These are phyloP conservation scores for Penicillium verrucosum DNA, from an alignment of 2,329 filamentous ascomycete species.

Conservation along the genomic window DNA sequence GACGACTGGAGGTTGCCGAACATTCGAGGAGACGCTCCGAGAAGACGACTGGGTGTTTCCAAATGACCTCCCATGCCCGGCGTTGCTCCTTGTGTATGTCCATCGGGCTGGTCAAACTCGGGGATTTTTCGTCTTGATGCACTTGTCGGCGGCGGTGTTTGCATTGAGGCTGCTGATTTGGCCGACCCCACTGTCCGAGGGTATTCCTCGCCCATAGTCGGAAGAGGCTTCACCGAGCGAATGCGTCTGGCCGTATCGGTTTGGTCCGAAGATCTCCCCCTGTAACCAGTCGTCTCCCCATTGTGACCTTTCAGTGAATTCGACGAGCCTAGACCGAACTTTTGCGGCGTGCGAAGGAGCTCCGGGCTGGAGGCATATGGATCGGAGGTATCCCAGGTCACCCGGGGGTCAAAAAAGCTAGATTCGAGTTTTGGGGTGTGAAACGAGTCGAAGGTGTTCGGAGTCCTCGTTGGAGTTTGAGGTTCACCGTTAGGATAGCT, in stretches of 20 bases:
- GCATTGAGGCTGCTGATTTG: slow-evolving; percentile 51
- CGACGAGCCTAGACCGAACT: slow-evolving; percentile 36
- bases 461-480: slow-evolving; percentile 47
- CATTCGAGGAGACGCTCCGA: slow-evolving; percentile 47
- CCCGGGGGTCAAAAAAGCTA: slow-evolving; percentile 46
- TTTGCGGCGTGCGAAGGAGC: slow-evolving; percentile 43
- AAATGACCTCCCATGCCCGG: slow-evolving; percentile 34
- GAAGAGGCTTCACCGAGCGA: slow-evolving; percentile 29
- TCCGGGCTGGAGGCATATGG: slow-evolving; percentile 48
- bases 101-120: slow-evolving; percentile 28
- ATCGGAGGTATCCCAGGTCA: slow-evolving; percentile 48
- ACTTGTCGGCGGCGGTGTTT: slow-evolving; percentile 61
- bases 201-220: slow-evolving; percentile 28
- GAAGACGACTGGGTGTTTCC: slow-evolving; percentile 45
- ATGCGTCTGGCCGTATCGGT: slow-evolving; percentile 36
- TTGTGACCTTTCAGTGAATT: slow-evolving; percentile 21
- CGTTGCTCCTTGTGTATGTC: slow-evolving; percentile 22
- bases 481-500: slow-evolving; percentile 46
- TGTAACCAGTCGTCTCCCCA: slow-evolving; percentile 15
- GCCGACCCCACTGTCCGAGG: slow-evolving; percentile 35
- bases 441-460: slow-evolving; percentile 40
- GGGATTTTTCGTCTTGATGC: slow-evolving; percentile 50
- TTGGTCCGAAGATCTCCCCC: slow-evolving; percentile 25
- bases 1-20: slow-evolving; percentile 57
- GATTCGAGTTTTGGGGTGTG: slow-evolving; percentile 48